phyloP scores from a whole-genome alignment of 169 alveolate genomes.

The Perkinsus chesapeaki region DNA sequence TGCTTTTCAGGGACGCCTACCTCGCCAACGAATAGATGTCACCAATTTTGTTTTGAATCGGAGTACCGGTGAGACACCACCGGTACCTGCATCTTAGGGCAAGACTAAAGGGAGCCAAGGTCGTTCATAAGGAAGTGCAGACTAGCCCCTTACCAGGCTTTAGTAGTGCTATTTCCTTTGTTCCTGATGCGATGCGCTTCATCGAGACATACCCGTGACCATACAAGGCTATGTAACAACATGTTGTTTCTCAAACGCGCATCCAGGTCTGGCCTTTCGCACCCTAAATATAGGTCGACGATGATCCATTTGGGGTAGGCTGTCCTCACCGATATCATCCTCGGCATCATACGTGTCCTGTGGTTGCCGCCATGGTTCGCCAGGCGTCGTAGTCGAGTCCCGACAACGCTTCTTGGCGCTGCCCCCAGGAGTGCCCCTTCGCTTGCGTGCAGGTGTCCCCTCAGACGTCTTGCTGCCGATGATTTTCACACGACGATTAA shows the following conservation, averaged over 20 bases:
- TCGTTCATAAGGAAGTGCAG: not conserved
- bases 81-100: constrained; percentile 60
- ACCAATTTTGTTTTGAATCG: constrained; percentile 88
- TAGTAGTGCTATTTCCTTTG: constrained; percentile 74
- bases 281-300: not conserved
- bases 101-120: not conserved
- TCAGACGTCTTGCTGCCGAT: not conserved
- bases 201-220: constrained; percentile 82
- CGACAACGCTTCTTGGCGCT: not conserved
- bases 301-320: not conserved
- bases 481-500: not conserved
- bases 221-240: constrained; percentile 37
- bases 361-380: not conserved
- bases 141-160: constrained; percentile 3
- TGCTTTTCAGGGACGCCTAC: constrained; percentile 58
- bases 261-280: not conserved
- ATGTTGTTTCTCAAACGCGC: not conserved
- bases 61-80: constrained; percentile 96
- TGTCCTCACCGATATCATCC: not conserved
- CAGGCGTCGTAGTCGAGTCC: not conserved
- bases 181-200: constrained; percentile 93
- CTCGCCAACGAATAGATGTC: constrained; percentile 83
- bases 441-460: not conserved
- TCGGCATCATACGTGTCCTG: not conserved
- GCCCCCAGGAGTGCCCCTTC: not conserved